Percentiles rank a stretch among this genome's conserved stretches.
Evolutionary conservation across 176 grass and related monocot genomes (phyloP).

Genomic region (Stipa capillata): DNA sequence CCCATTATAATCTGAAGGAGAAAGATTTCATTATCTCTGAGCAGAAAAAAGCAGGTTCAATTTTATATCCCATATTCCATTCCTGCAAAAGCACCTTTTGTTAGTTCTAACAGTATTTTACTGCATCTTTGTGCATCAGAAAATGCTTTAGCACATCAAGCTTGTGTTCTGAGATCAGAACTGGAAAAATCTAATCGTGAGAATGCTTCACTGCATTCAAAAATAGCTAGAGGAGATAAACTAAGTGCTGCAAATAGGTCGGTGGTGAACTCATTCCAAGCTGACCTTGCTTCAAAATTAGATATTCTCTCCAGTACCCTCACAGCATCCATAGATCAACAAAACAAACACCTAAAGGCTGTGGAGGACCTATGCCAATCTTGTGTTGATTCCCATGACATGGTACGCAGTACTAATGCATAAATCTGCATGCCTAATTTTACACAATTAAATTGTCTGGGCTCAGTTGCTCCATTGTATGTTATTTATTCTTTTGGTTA

Average conservation of each 20-base stretch:
- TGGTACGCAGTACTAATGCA: conserved; percentile 27
- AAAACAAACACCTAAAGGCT: conserved; percentile 55
- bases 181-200: conserved; percentile 70
- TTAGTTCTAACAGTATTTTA: background rate
- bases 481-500: background rate
- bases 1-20: conserved; percentile 62
- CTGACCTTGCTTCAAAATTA: conserved; percentile 53
- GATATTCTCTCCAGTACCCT: conserved; percentile 57
- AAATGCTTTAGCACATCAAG: conserved; percentile 75
- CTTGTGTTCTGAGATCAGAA: conserved; percentile 65
- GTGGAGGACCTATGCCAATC: conserved; percentile 62
- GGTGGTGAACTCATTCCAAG: conserved; percentile 57
- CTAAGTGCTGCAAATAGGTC: conserved; percentile 52
- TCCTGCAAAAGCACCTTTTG: background rate
- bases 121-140: conserved; percentile 34
- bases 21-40: conserved; percentile 73
- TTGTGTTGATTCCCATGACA: conserved; percentile 72
- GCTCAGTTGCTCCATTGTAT: background rate
- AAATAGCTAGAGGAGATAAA: conserved; percentile 81
- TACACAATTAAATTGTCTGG: background rate
- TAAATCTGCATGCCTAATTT: background rate
- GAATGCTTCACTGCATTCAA: conserved; percentile 60
- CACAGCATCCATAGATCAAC: conserved; percentile 43
- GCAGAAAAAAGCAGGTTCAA: conserved; percentile 70
- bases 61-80: background rate